A percentile compares a stretch with the other conserved stretches of the same genome.
Conservation (phyloP, 2,329 filamentous ascomycete species). For the Fonsecaea nubica region DNA sequence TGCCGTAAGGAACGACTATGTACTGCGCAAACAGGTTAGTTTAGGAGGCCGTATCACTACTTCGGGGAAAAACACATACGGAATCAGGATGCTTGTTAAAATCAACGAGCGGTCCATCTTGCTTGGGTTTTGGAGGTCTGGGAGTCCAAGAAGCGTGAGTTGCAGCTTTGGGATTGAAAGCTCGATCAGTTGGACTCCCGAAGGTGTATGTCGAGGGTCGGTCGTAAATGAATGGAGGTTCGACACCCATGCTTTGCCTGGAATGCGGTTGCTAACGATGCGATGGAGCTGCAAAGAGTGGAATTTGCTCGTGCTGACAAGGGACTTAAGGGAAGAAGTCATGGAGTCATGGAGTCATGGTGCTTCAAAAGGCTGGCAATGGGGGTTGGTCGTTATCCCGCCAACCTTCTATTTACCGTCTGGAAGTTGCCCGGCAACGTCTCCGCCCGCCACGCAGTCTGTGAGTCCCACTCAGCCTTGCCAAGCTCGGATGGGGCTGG, state of each 20-base stretch:
- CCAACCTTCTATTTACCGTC: constrained; percentile 17
- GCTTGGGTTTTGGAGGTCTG: constrained; percentile 66
- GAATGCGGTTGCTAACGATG: constrained; percentile 16
- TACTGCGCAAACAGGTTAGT: constrained; percentile 44
- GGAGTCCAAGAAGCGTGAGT: constrained; percentile 78
- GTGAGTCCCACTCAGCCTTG: constrained; percentile 6
- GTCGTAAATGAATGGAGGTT: constrained; percentile 78
- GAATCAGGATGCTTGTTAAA: constrained; percentile 85
- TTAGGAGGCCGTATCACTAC: neutral
- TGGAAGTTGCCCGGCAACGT: constrained; percentile 15
- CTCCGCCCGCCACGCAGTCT: neutral
- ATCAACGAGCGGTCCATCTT: constrained; percentile 75
- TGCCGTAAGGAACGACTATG: constrained; percentile 66
- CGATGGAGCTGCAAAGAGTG: constrained; percentile 1
- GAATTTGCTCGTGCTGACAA: constrained; percentile 21
- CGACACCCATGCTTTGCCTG: constrained; percentile 56
- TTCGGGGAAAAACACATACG: constrained; percentile 56
- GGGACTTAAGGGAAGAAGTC: constrained; percentile 12
- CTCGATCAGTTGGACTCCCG: constrained; percentile 57
- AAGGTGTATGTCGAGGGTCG: constrained; percentile 60
- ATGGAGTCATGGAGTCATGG: neutral
- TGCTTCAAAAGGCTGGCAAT: constrained; percentile 9
- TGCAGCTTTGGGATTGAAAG: constrained; percentile 87
- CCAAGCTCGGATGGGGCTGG: neutral
- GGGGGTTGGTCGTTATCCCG: neutral